Base-by-base conservation (phyloP, 768 basidiomycete species). In the Suillus decipiens region DNA sequence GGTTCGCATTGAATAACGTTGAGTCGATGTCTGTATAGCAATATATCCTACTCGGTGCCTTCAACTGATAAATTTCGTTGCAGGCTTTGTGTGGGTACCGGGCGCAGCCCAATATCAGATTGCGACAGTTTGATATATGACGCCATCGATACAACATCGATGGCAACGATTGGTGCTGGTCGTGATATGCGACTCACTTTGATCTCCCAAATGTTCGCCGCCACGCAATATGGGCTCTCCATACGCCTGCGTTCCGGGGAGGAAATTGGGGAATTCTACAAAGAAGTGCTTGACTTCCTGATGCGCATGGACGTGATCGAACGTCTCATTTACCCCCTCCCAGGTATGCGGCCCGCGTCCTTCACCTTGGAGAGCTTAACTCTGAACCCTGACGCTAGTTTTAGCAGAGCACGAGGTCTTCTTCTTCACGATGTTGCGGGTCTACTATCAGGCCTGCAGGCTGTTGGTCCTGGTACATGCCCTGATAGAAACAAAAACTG, bases 41-140 rank as follows among this genome's bases (percentile, higher is more conserved):
- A 24, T 33, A 7, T 48, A 28, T 56, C n/a, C 22, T 14, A 11
- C 11, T 48, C 31, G 34, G 10, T 28, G 19, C 19, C 36, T 53
- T 62, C 65, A 47, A 67, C 34, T n/a, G 22, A 34, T 43, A 28
- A 6, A 39, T n/a, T 61, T 57, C 58, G 31, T 57, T 59, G 37
- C 61, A 81, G 81, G 72, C 69, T 80, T 6, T 81, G 80, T 62
- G 54, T 76, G 1, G 81, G 80, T 22, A 80, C 81, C 5, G 80
- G 80, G 12, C 75, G 80, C 34, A 69, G 69, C n/a, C 75, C 78
- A 6, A 74, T 78, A 61, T 80, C 80, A 37, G 69, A 69, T 53
- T 74, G 77, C 31, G 72, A 70, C 37, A 72, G 61, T 48, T 56
- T 74, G 39, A 72, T 75, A 53, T 64, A 71, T 22, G 74, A 77